Evolutionary conservation across 2,329 filamentous ascomycete species (phyloP).

Genomic region (Rhexocercosporidium sp.): DNA sequence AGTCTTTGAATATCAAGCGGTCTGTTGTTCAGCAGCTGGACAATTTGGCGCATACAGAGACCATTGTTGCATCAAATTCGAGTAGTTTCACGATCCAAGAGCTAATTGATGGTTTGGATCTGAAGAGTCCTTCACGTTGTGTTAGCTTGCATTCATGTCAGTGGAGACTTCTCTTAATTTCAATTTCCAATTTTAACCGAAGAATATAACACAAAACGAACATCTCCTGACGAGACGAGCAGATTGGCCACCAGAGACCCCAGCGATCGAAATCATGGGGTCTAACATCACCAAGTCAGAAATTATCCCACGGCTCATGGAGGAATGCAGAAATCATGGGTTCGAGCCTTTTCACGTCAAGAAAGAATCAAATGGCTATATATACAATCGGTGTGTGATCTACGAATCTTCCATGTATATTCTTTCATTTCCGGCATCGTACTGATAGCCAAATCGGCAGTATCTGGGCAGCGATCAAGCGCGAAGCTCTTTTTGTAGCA

Average conservation of each 20-base stretch:
- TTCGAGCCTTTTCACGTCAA: slow-evolving; percentile 47
- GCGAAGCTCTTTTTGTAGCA: slow-evolving; percentile 44
- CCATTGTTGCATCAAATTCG: slow-evolving; percentile 53
- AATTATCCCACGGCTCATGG: slow-evolving; percentile 40
- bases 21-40: slow-evolving; percentile 48
- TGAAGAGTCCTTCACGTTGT: slow-evolving; percentile 45
- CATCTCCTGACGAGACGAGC: neutral
- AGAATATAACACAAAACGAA: no score
- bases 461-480: slow-evolving; percentile 50
- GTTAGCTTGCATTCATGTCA: slow-evolving; percentile 51
- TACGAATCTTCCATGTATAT: neutral
- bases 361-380: slow-evolving; percentile 45
- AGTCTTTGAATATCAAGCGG: slow-evolving; percentile 48
- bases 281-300: slow-evolving; percentile 40
- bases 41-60: slow-evolving; percentile 41
- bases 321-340: slow-evolving; percentile 43
- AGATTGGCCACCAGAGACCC: slow-evolving; percentile 48
- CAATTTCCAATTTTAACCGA: neutral
- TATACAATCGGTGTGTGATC: slow-evolving; percentile 44
- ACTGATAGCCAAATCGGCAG: slow-evolving; percentile 23
- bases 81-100: slow-evolving; percentile 52
- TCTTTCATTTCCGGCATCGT: neutral
- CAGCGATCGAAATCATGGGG: slow-evolving; percentile 47
- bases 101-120: slow-evolving; percentile 45
- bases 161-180: slow-evolving; percentile 16